Base-by-base conservation (phyloP, 1,139 yeast species). In the Wickerhamiella pararugosa region DNA sequence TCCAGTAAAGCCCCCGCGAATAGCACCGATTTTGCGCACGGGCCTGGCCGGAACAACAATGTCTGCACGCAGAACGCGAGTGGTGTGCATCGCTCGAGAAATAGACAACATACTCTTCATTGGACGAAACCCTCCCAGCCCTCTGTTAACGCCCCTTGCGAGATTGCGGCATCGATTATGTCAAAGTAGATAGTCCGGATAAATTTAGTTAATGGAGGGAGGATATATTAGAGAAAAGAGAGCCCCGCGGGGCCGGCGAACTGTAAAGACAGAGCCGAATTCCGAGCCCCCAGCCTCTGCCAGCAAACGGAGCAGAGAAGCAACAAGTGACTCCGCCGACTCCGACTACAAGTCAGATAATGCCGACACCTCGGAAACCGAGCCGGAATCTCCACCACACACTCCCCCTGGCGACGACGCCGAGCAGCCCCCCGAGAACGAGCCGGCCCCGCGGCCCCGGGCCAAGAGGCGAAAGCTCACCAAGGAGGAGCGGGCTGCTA, bases 1-100 rank as follows among this genome's bases (percentile, higher is more conserved):
- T 2, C 94, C 94, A n/a, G 54, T 51, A 46, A 51, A 83, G 25
- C 51, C 52, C 29, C 54, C 86, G 57, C 77, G 74, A 53, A 79
- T 66, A 31, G 77, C 74, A 7, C 80, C 79, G 10, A 73, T 66
- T 51, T 53, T 49, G 35, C 53, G 52, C 29, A 49, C 52, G 7
- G 55, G 51, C 7, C 41, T 43, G 25, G 36, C 43, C 29, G 41
- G 43, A 4, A 40, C 46, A 11, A 37, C 41, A 32, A 40, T 43
- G 8, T 29, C 41, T 2, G 32, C n/a, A 35, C 41, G 29, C 36
- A 46, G 36, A 15, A 38, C 45, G 15, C 45, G 43, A 21, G 43
- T 43, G 25, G 45, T 45, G 40, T 44, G 42, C 28, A 39, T 30
- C 8, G 27, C 28, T 25, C 46, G 40, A 29, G 25, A 32, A 15